A percentile compares a stretch with the other conserved stretches of the same genome.
Evolutionary conservation across 345 rosid species (phyloP).

Genomic region (Gossypium rotundifolium): DNA sequence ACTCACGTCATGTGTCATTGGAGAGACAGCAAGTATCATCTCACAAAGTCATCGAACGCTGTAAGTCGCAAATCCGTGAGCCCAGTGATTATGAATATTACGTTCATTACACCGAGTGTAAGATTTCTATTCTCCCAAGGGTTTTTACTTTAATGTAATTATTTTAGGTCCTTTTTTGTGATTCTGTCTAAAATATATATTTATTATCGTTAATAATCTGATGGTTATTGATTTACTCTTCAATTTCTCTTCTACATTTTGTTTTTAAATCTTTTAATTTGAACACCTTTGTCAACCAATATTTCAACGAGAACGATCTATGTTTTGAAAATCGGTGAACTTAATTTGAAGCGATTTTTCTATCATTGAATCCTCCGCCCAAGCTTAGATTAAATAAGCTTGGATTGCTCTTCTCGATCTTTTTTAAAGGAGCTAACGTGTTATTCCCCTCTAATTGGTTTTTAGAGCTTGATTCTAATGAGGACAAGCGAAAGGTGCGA

Average conservation of each 20-base stretch:
- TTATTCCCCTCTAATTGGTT: conserved; percentile 3
- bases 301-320: conserved; percentile 2
- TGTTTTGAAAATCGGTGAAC: neutral
- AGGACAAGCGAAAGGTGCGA: conserved; percentile 32
- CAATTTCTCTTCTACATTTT: neutral
- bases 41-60: too few species aligned
- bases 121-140: too few species aligned
- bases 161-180: too few species aligned
- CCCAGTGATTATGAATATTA: too few species aligned
- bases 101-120: too few species aligned
- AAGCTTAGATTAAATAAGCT: neutral
- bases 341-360: neutral
- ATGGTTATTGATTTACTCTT: neutral
- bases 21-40: too few species aligned
- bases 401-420: neutral
- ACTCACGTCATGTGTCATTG: too few species aligned
- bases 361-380: neutral
- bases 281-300: neutral
- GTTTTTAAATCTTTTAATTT: too few species aligned
- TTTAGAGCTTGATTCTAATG: conserved; percentile 32
- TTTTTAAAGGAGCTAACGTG: neutral
- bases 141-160: too few species aligned
- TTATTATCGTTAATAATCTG: neutral
- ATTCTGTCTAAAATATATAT: too few species aligned
- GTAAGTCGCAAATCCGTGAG: too few species aligned